These are phyloP conservation scores for Heterobasidion occidentale DNA, from an alignment of 1,284 basidiomycete genomes.

Conservation along the genomic window DNA sequence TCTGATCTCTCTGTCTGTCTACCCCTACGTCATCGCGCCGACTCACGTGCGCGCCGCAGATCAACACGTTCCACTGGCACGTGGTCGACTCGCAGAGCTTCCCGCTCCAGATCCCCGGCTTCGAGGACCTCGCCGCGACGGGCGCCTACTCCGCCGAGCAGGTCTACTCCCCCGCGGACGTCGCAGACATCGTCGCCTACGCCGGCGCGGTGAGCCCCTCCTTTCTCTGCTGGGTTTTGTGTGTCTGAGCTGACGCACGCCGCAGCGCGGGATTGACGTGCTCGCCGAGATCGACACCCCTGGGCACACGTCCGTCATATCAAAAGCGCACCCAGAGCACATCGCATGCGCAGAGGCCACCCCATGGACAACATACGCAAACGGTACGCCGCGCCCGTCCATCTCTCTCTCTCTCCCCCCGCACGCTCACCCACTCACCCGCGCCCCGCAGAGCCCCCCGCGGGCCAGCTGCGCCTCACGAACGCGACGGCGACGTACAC, in stretches of 20 bases:
- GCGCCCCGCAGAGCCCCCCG: conserved; percentile 52
- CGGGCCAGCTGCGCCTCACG: conserved; percentile 74
- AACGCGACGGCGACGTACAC: conserved; percentile 38
- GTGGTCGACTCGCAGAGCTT: conserved; percentile 72
- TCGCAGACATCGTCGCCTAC: conserved; percentile 60
- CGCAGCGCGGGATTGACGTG: conserved; percentile 6
- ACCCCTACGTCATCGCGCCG: background rate
- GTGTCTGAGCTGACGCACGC: background rate
- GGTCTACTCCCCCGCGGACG: conserved; percentile 55
- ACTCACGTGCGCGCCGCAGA: conserved; percentile 22
- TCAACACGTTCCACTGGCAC: conserved; percentile 79
- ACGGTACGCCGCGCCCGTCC: conserved; percentile 26
- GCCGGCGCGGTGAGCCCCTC: conserved; percentile 58
- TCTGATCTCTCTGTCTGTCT: background rate
- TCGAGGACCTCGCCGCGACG: conserved; percentile 49
- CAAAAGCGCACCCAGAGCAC: conserved; percentile 59
- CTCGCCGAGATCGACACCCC: conserved; percentile 55
- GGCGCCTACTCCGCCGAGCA: conserved; percentile 61
- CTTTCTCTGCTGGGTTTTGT: background rate
- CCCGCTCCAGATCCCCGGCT: conserved; percentile 60
- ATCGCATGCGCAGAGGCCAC: conserved; percentile 61
- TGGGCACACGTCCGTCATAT: conserved; percentile 71
- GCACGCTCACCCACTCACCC: background rate
- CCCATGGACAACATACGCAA: conserved; percentile 61
- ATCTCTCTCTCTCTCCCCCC: background rate